Percentiles rank a stretch among this genome's conserved stretches.
These are phyloP conservation scores for Thalassiosira mediterranea DNA, from an alignment of 352 stramenopile species.

Conservation along the genomic window DNA sequence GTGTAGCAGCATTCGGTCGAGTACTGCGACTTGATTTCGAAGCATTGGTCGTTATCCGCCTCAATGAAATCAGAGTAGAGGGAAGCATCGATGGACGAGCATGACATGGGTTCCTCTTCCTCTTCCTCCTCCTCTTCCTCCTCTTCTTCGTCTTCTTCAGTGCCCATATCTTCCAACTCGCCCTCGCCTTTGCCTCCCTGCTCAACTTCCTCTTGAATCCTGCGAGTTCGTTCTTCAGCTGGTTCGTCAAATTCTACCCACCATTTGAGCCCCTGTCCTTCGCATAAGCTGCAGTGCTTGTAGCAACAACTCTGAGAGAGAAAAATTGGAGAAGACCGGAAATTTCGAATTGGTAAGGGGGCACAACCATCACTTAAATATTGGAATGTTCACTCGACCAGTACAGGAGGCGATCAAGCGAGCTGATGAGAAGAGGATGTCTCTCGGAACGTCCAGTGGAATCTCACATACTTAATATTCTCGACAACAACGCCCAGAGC, in stretches of 20 bases:
- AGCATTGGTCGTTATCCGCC: conserved; percentile 49
- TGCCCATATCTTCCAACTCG: background rate
- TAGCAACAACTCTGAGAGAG: conserved; percentile 47
- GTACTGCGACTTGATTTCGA: conserved; percentile 49
- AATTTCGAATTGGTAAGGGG: too few species aligned
- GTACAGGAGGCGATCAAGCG: too few species aligned
- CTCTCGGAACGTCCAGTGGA: too few species aligned
- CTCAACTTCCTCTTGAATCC: conserved; percentile 16
- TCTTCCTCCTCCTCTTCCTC: conserved; percentile 19
- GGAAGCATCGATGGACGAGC: conserved; percentile 57
- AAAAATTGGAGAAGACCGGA: background rate
- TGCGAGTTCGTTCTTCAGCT: background rate
- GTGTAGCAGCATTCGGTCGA: conserved; percentile 52
- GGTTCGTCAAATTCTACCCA: conserved; percentile 62
- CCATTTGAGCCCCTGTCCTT: conserved; percentile 58
- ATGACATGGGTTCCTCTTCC: conserved; percentile 28
- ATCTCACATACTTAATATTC: too few species aligned
- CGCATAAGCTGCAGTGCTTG: conserved; percentile 51
- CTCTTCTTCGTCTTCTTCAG: background rate
- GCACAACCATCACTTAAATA: too few species aligned
- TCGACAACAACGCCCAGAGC: background rate
- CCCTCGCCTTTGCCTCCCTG: conserved; percentile 11
- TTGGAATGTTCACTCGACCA: too few species aligned
- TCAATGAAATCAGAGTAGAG: conserved; percentile 58
- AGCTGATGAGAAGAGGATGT: too few species aligned